phyloP scores from a whole-genome alignment of 371 early-diverging fungal genomes.

The Nematocida parisii region DNA sequence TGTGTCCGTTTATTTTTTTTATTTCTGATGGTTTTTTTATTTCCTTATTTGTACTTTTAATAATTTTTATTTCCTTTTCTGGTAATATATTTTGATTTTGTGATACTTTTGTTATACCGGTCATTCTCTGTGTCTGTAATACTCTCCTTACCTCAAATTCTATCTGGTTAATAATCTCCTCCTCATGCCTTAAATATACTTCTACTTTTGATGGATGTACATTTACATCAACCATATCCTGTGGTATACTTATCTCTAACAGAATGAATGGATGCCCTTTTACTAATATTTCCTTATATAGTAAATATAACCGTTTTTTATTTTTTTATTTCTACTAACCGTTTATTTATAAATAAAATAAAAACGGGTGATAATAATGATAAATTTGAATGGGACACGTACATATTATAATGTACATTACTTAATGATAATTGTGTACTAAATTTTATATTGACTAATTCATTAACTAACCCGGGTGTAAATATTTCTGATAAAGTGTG shows the following conservation, averaged over 20 bases:
- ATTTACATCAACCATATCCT: slow-evolving; percentile 86
- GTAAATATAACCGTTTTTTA: slow-evolving; percentile 76
- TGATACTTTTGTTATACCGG: background rate
- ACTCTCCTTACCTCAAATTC: slow-evolving; percentile 2
- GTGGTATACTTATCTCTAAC: slow-evolving; percentile 77
- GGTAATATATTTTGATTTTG: background rate
- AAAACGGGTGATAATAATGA: slow-evolving; percentile 5
- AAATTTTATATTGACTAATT: background rate
- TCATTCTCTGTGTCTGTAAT: slow-evolving; percentile 28
- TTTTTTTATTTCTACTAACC: slow-evolving; percentile 77
- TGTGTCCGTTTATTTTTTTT: too few relatives aligned
- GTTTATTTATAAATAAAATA: slow-evolving; percentile 58
- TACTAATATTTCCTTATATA: slow-evolving; percentile 78
- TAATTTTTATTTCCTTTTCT: background rate
- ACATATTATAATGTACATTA: background rate
- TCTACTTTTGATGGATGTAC: slow-evolving; percentile 92
- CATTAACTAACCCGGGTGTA: slow-evolving; percentile 26
- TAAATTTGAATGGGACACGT: slow-evolving; percentile 40
- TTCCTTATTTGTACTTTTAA: too few relatives aligned
- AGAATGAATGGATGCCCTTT: slow-evolving; percentile 86
- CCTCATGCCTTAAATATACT: slow-evolving; percentile 83
- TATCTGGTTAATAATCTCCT: slow-evolving; percentile 73
- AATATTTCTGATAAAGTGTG: background rate
- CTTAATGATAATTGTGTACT: background rate
- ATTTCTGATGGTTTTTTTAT: too few relatives aligned